These are phyloP conservation scores for Trichaptum fuscoviolaceum DNA, from an alignment of 768 basidiomycete species.

Conservation along the genomic window DNA sequence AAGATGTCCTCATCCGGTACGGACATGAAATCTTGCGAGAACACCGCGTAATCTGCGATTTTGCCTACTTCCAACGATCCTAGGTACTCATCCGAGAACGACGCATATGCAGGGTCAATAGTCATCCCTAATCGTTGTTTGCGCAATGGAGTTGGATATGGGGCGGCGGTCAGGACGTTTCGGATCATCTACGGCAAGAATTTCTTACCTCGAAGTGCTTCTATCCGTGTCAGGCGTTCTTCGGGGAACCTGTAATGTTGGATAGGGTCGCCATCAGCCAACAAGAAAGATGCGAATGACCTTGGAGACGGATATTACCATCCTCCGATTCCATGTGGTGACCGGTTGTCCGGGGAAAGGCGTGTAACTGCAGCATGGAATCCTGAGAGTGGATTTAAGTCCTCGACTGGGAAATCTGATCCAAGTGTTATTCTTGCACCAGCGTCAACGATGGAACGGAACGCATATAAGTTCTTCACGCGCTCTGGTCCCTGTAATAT, in stretches of 20 bases:
- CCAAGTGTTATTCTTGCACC: constrained; percentile 72
- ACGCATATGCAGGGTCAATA: constrained; percentile 81
- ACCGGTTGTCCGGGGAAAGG: constrained; percentile 58
- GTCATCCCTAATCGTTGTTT: constrained; percentile 61
- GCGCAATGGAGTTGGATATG: not conserved
- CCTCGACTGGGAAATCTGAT: constrained; percentile 88
- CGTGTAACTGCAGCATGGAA: constrained; percentile 89
- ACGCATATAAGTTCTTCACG: constrained; percentile 83
- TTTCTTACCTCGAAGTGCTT: constrained; percentile 66
- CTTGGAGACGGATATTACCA: constrained; percentile 49
- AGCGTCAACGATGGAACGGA: constrained; percentile 63
- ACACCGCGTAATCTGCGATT: constrained; percentile 79
- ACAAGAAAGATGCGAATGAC: constrained; percentile 5
- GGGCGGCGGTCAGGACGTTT: not conserved
- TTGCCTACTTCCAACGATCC: constrained; percentile 81
- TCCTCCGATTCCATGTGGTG: constrained; percentile 78
- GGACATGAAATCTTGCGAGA: constrained; percentile 78
- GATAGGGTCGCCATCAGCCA: constrained; percentile 1
- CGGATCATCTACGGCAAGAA: constrained; percentile 1
- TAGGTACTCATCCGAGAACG: constrained; percentile 65
- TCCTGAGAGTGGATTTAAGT: constrained; percentile 74
- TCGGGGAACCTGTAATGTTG: constrained; percentile 65
- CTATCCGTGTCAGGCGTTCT: constrained; percentile 65
- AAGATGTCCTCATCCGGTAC: constrained; percentile 56
- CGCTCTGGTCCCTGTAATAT: constrained; percentile 66